Evolutionary conservation across 2,329 filamentous ascomycete genomes (phyloP).

Genomic region (Pseudogymnoascus sp.): DNA sequence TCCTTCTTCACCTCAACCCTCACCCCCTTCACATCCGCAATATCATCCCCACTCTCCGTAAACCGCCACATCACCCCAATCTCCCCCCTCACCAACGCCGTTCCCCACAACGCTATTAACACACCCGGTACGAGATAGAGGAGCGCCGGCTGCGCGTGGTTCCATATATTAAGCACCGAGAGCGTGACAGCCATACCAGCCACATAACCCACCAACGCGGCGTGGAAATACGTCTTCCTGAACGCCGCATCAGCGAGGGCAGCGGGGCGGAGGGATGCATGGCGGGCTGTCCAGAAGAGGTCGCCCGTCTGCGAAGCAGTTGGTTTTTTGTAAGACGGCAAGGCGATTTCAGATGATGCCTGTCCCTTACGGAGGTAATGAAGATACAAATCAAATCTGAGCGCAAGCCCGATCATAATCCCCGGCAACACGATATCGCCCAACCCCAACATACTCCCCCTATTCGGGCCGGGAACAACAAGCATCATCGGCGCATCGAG

Average conservation of each 20-base stretch:
- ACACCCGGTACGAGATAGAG: slow-evolving; percentile 89
- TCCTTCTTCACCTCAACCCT: slow-evolving; percentile 15
- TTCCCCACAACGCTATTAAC: slow-evolving; percentile 65
- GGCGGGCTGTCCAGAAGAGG: slow-evolving; percentile 58
- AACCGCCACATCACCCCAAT: slow-evolving; percentile 70
- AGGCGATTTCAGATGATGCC: slow-evolving; percentile 26
- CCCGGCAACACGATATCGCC: slow-evolving; percentile 93
- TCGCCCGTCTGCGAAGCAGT: slow-evolving; percentile 70
- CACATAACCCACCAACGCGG: slow-evolving; percentile 68
- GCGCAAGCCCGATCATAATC: slow-evolving; percentile 77
- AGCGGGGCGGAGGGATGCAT: slow-evolving; percentile 17
- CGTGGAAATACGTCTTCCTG: slow-evolving; percentile 77
- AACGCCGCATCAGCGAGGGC: slow-evolving; percentile 42
- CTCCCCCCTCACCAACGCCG: slow-evolving; percentile 64
- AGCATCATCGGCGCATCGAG: slow-evolving; percentile 92
- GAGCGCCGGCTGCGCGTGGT: slow-evolving; percentile 81
- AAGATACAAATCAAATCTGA: slow-evolving; percentile 86
- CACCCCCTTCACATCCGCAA: slow-evolving; percentile 7
- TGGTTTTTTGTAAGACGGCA: slow-evolving; percentile 46
- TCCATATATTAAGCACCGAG: slow-evolving; percentile 65
- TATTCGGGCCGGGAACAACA: slow-evolving; percentile 61
- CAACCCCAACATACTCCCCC: slow-evolving; percentile 74
- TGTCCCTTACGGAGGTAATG: slow-evolving; percentile 56
- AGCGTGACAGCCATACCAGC: slow-evolving; percentile 71
- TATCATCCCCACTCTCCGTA: slow-evolving; percentile 54